Evolutionary conservation across 306 rosid genomes (phyloP).

Genomic region (Castanea crenata): DNA sequence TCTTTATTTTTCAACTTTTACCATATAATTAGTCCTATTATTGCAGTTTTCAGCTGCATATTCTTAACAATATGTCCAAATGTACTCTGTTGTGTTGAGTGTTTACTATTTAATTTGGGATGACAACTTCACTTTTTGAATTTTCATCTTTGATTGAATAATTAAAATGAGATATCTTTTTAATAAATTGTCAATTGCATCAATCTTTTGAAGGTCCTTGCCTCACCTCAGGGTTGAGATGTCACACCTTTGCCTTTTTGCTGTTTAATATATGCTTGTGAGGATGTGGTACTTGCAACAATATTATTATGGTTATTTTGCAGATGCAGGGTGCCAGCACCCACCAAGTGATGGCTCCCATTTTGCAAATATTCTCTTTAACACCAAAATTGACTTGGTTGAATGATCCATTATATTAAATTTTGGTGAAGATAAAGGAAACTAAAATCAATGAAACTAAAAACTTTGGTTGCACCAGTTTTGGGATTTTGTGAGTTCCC

Average conservation of each 20-base stretch:
- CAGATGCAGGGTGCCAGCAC: not conserved
- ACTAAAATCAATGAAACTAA: too few species aligned
- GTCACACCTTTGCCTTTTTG: not conserved
- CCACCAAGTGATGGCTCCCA: not conserved
- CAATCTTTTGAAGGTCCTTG: not conserved
- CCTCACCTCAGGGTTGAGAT: not conserved
- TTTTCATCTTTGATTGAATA: not conserved
- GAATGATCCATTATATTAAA: not conserved
- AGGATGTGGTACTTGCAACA: not conserved
- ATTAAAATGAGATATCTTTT: not conserved
- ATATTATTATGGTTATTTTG: not conserved
- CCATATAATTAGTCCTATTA: not conserved
- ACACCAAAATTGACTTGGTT: not conserved
- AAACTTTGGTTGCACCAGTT: too few species aligned
- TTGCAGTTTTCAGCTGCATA: not conserved
- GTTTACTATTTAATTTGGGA: not conserved
- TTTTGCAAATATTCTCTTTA: not conserved
- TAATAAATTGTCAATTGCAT: not conserved
- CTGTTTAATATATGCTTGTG: not conserved
- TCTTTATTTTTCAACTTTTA: not conserved
- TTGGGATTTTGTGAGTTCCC: too few species aligned
- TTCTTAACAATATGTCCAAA: not conserved
- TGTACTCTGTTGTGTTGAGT: not conserved
- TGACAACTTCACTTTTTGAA: not conserved
- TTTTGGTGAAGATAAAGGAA: too few species aligned